Evolutionary conservation across 495 filamentous ascomycete species (phyloP).

Genomic region (Tuber magnatum): DNA sequence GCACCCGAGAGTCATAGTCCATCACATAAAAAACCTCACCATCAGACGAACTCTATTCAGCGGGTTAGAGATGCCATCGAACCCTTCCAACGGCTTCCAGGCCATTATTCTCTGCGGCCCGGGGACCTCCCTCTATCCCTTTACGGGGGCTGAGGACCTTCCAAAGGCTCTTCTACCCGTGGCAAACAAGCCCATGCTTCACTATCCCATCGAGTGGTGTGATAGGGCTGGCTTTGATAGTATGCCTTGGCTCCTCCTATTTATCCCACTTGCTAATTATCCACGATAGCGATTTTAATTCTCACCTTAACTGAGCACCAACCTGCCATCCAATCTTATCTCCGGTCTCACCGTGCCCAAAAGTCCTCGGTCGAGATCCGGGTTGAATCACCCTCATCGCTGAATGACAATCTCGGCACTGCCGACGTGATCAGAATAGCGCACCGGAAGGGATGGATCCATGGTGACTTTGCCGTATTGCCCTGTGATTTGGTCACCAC

Average conservation of each 20-base stretch:
- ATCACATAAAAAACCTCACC: not conserved
- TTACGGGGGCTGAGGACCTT: constrained; percentile 80
- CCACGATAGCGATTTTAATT: constrained; percentile 35
- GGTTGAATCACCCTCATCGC: constrained; percentile 34
- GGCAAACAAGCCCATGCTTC: constrained; percentile 93
- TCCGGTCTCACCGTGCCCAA: constrained; percentile 42
- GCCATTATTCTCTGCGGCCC: constrained; percentile 89
- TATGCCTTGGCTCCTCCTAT: constrained; percentile 16
- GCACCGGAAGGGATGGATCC: constrained; percentile 49
- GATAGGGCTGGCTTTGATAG: constrained; percentile 39
- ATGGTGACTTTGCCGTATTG: constrained; percentile 77
- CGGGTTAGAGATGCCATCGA: constrained; percentile 29
- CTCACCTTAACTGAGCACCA: constrained; percentile 39
- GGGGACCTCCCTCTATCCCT: constrained; percentile 81
- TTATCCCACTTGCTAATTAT: constrained; percentile 1
- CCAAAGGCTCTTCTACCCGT: constrained; percentile 88
- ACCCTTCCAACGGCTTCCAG: constrained; percentile 72
- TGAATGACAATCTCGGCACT: constrained; percentile 53
- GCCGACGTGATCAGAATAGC: constrained; percentile 75
- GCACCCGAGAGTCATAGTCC: not conserved
- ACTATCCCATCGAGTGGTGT: constrained; percentile 87
- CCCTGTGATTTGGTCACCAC: constrained; percentile 94
- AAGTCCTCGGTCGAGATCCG: constrained; percentile 31
- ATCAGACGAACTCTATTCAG: not conserved
- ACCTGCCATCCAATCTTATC: constrained; percentile 37